These are phyloP conservation scores for Camelina hispida DNA, from an alignment of 345 rosid species.

Conservation along the genomic window DNA sequence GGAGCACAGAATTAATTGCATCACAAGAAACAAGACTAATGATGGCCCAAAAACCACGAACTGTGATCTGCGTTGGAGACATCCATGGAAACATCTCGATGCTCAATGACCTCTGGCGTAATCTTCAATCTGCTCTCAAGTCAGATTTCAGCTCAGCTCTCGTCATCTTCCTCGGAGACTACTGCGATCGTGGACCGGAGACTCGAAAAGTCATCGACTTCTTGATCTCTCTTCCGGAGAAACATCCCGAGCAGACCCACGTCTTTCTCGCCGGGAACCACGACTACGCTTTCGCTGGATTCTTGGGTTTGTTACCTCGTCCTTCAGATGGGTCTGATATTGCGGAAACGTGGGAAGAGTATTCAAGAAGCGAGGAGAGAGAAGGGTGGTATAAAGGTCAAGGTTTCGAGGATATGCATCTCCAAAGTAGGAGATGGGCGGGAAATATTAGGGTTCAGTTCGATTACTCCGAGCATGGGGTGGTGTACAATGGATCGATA, in stretches of 20 bases:
- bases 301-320: constrained; percentile 58
- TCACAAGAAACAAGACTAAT: not conserved
- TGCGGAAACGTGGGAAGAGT: constrained; percentile 68
- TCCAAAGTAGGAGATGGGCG: constrained; percentile 82
- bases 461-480: constrained; percentile 56
- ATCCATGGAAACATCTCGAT: constrained; percentile 71
- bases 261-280: constrained; percentile 77
- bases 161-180: constrained; percentile 84
- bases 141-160: constrained; percentile 61
- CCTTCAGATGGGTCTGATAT: constrained; percentile 56
- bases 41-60: constrained; percentile 46
- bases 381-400: constrained; percentile 82
- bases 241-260: constrained; percentile 63
- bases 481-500: constrained; percentile 62
- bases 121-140: constrained; percentile 57
- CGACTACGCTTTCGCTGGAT: constrained; percentile 77
- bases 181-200: constrained; percentile 87
- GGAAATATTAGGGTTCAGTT: constrained; percentile 57
- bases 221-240: constrained; percentile 54
- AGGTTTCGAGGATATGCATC: constrained; percentile 69
- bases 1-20: not conserved
- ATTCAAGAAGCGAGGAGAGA: constrained; percentile 57
- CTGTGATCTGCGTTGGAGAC: constrained; percentile 77
- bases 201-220: constrained; percentile 69
- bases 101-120: constrained; percentile 74